Conservation (phyloP, 2,329 filamentous ascomycete species). For the Lecanicillium sp. region DNA sequence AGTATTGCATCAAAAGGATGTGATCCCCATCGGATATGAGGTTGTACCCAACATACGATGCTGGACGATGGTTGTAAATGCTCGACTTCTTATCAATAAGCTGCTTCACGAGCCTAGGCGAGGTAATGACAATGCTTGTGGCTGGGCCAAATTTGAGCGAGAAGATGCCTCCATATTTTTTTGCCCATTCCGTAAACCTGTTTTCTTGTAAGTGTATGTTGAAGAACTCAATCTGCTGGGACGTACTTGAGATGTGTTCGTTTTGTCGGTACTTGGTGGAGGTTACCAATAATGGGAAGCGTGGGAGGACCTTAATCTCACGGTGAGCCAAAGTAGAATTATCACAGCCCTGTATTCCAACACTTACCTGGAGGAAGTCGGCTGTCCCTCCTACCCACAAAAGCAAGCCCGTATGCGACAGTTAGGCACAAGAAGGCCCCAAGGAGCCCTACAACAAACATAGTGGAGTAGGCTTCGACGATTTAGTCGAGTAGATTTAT, state of each 20-base stretch:
- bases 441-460: no score
- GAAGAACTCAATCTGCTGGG: slow-evolving; percentile 20
- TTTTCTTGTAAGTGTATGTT: slow-evolving; percentile 3
- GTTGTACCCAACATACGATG: slow-evolving; percentile 29
- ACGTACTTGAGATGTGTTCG: slow-evolving; percentile 8
- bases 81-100: slow-evolving; percentile 36
- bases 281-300: slow-evolving; percentile 32
- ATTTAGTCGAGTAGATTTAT: no score
- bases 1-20: slow-evolving; percentile 19
- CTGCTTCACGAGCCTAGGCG: slow-evolving; percentile 29
- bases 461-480: no score
- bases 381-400: no score
- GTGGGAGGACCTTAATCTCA: slow-evolving; percentile 27
- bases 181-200: slow-evolving; percentile 35
- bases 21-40: slow-evolving; percentile 39
- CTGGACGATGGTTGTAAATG: slow-evolving; percentile 34
- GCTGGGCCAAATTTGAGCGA: slow-evolving; percentile 32
- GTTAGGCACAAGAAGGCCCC: no score
- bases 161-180: slow-evolving; percentile 33
- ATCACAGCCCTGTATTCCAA: no score
- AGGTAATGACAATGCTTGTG: slow-evolving; percentile 32
- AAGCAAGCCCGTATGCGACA: no score
- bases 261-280: slow-evolving; percentile 16
- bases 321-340: no score
- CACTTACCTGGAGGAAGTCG: no score